These are phyloP conservation scores for Blastocystis sp. DNA, from an alignment of 352 stramenopile genomes.

Conservation along the genomic window DNA sequence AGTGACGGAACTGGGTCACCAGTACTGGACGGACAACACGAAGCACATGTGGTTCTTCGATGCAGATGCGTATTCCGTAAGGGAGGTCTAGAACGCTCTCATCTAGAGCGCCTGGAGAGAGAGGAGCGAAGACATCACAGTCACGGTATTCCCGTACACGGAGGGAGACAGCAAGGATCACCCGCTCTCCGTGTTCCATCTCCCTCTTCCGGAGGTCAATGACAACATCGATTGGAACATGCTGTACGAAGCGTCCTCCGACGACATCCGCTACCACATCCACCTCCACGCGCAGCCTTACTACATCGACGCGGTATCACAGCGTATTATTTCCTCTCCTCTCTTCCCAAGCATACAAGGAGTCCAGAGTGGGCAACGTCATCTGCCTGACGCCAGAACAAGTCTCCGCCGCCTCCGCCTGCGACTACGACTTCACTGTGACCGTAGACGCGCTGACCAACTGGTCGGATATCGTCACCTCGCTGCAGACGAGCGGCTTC, in stretches of 20 bases:
- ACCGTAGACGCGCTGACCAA: neutral
- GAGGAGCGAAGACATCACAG: neutral
- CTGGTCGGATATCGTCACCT: neutral
- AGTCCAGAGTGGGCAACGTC: neutral
- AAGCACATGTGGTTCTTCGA: constrained; percentile 5
- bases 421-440: constrained; percentile 22
- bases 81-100: neutral
- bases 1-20: neutral
- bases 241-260: neutral
- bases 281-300: constrained; percentile 7
- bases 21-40: neutral
- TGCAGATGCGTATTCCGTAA: neutral
- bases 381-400: neutral
- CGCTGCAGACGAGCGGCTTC: neutral
- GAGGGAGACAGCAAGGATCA: neutral
- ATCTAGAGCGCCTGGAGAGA: neutral
- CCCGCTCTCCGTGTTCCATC: neutral
- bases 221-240: constrained; percentile 10
- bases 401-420: neutral
- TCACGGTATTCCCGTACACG: neutral
- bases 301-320: neutral
- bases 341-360: neutral
- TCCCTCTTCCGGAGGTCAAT: neutral
- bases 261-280: neutral
- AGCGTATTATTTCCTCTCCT: neutral